Evolutionary conservation across 306 rosid species (phyloP).

Genomic region (Cucurbita pepo): DNA sequence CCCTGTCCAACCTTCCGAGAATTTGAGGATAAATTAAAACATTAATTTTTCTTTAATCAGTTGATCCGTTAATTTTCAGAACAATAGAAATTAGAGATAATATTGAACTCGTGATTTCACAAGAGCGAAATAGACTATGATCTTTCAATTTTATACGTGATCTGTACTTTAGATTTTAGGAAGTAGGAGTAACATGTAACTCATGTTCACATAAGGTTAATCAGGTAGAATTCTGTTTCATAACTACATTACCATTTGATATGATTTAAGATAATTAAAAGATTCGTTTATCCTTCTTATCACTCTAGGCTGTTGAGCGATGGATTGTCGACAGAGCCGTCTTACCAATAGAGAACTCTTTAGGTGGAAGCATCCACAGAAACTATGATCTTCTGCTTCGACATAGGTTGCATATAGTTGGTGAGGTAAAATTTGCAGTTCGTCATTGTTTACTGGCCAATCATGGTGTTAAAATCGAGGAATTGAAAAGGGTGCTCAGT

Average conservation of each 20-base stretch:
- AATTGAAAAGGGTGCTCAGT: conserved; percentile 74
- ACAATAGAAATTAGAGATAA: background rate
- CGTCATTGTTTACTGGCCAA: conserved; percentile 85
- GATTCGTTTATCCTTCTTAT: background rate
- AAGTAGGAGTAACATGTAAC: background rate
- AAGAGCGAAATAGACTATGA: background rate
- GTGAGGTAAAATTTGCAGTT: conserved; percentile 88
- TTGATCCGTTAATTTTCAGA: background rate
- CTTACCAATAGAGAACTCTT: conserved; percentile 86
- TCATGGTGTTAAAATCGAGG: conserved; percentile 56
- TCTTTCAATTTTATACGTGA: background rate
- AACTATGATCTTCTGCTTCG: conserved; percentile 89
- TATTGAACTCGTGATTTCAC: background rate
- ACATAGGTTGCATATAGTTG: conserved; percentile 84
- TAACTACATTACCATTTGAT: background rate
- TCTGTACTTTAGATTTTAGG: background rate
- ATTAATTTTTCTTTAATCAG: background rate
- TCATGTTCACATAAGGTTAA: background rate
- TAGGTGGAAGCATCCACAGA: conserved; percentile 97
- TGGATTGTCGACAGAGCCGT: conserved; percentile 98
- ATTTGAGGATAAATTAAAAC: background rate
- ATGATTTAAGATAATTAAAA: background rate
- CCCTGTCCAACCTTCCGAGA: background rate
- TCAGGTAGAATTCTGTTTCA: background rate
- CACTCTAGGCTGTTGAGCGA: conserved; percentile 62